phyloP scores from a whole-genome alignment of 2,329 filamentous ascomycete genomes.

The Septoria linicola region DNA sequence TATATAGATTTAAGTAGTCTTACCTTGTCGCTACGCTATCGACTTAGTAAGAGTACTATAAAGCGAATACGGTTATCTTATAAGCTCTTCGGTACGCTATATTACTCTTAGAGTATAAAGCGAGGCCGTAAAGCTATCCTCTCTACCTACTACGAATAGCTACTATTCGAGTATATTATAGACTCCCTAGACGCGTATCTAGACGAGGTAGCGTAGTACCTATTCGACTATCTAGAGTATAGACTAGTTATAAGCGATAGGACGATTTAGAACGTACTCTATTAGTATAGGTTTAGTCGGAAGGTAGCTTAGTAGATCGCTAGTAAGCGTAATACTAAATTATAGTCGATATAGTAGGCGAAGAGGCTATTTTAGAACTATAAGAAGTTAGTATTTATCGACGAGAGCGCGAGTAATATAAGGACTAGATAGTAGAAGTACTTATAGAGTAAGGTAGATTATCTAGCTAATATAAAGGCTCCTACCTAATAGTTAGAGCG shows the following conservation, averaged over 20 bases:
- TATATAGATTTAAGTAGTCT: background rate
- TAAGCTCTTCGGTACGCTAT: background rate
- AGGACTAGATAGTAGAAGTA: background rate
- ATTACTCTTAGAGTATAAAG: background rate
- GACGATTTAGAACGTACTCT: background rate
- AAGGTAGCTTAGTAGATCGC: background rate
- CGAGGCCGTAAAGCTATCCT: background rate
- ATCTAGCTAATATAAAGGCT: background rate
- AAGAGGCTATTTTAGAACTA: background rate
- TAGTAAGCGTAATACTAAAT: background rate
- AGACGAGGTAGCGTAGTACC: background rate
- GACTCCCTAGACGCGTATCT: background rate
- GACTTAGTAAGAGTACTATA: background rate
- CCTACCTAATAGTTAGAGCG: too few relatives aligned
- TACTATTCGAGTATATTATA: constrained; percentile 1
- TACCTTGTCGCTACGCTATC: background rate
- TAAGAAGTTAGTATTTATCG: background rate
- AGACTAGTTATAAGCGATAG: background rate
- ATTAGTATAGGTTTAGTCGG: background rate
- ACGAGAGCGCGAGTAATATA: background rate
- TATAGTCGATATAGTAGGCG: background rate
- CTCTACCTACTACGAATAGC: background rate
- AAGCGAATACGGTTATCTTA: background rate
- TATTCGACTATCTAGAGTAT: background rate
- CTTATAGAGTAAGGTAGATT: background rate